These are phyloP conservation scores for Gentiana dahurica DNA, from an alignment of 257 asterid genomes.

Conservation along the genomic window DNA sequence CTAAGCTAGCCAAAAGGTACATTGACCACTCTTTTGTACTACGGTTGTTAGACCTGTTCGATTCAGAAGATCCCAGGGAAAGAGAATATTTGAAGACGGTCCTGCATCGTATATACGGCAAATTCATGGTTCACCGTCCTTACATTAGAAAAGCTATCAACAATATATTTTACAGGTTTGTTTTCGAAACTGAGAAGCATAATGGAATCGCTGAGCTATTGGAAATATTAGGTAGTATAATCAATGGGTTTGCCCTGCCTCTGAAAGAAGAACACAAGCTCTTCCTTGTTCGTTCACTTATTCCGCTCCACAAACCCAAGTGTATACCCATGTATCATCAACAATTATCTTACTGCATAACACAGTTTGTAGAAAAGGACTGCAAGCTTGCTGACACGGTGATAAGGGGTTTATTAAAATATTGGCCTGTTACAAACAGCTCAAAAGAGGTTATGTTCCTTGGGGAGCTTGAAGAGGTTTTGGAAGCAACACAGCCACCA, in stretches of 20 bases:
- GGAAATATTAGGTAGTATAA: constrained; percentile 87
- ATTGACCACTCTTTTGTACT: constrained; percentile 72
- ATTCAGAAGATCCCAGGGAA: constrained; percentile 91
- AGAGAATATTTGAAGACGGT: constrained; percentile 86
- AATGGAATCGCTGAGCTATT: constrained; percentile 83
- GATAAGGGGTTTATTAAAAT: constrained; percentile 34
- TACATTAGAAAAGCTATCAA: constrained; percentile 74
- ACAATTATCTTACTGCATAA: constrained; percentile 38
- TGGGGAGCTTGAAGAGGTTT: constrained; percentile 34
- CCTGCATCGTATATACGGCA: constrained; percentile 83
- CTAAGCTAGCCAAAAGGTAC: constrained; percentile 81
- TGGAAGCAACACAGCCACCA: constrained; percentile 37
- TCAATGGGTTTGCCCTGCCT: constrained; percentile 84
- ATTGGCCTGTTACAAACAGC: constrained; percentile 40
- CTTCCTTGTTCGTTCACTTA: constrained; percentile 76
- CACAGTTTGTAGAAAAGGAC: constrained; percentile 41
- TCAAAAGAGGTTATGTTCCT: constrained; percentile 37
- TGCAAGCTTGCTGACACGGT: constrained; percentile 39
- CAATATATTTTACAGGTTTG: constrained; percentile 66
- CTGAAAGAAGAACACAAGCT: constrained; percentile 89
- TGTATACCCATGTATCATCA: constrained; percentile 39
- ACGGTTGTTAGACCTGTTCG: constrained; percentile 69
- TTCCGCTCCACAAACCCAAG: constrained; percentile 67
- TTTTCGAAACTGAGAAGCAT: constrained; percentile 83
- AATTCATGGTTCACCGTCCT: constrained; percentile 96